phyloP scores from a whole-genome alignment of 495 filamentous ascomycete species.

The Aspergillus wentii region DNA sequence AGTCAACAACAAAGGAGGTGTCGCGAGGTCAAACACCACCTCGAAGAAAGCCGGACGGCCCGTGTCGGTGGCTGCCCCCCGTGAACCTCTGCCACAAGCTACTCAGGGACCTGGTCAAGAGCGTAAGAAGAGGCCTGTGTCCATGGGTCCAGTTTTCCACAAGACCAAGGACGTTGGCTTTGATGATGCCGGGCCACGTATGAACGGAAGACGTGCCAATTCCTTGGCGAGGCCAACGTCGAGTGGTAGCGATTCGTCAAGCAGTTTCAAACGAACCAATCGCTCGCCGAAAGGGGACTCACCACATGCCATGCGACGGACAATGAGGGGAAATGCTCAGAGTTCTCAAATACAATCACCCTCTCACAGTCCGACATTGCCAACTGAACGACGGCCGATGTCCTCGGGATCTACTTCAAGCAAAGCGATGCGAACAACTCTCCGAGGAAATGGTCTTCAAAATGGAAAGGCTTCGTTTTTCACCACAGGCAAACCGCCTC shows the following conservation, averaged over 20 bases:
- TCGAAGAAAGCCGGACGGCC: constrained; percentile 17
- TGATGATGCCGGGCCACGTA: constrained; percentile 1
- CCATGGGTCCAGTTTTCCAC: constrained; percentile 21
- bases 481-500: constrained; percentile 41
- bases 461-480: constrained; percentile 40
- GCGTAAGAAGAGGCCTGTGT: constrained; percentile 17
- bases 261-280: constrained; percentile 53
- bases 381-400: constrained; percentile 23
- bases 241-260: constrained; percentile 57
- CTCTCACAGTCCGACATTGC: constrained; percentile 24
- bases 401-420: constrained; percentile 27
- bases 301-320: constrained; percentile 48
- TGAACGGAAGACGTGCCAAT: constrained; percentile 3
- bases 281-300: constrained; percentile 29
- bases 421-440: constrained; percentile 46
- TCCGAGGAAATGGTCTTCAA: constrained; percentile 32
- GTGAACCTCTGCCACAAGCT: background rate
- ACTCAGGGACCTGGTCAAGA: constrained; percentile 4
- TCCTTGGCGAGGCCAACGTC: constrained; percentile 28
- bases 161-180: constrained; percentile 2
- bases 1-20: constrained; percentile 4
- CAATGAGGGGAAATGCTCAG: constrained; percentile 42
- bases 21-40: constrained; percentile 6
- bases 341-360: constrained; percentile 17
- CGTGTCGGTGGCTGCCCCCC: constrained; percentile 11